phyloP scores from a whole-genome alignment of 148 eudicot genomes.

The Camellia sinensis region DNA sequence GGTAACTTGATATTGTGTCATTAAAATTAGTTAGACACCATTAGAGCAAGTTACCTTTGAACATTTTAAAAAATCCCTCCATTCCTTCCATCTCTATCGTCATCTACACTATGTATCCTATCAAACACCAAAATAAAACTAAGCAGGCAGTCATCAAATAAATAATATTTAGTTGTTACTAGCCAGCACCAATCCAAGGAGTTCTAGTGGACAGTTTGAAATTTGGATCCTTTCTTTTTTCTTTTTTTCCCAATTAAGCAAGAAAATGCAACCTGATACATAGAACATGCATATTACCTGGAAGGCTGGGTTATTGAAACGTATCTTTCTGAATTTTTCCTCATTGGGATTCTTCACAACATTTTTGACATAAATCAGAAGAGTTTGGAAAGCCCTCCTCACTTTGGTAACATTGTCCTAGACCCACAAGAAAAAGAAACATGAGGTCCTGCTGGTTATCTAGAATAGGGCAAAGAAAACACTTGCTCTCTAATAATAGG shows the following conservation, averaged over 20 bases:
- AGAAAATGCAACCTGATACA: not conserved
- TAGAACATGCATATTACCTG: conserved; percentile 46
- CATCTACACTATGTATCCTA: not conserved
- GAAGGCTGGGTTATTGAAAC: conserved; percentile 66
- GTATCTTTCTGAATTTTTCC: conserved; percentile 65
- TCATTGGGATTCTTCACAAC: conserved; percentile 57
- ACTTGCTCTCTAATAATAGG: not conserved
- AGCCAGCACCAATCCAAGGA: not conserved
- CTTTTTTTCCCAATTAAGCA: not conserved
- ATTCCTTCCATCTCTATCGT: not conserved
- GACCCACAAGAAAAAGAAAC: conserved; percentile 13
- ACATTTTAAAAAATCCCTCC: not conserved
- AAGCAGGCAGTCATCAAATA: no score
- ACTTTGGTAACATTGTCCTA: conserved; percentile 60
- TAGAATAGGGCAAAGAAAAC: not conserved
- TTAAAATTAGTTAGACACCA: not conserved
- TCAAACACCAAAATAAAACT: not conserved
- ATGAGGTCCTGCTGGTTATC: not conserved
- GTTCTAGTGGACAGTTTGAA: not conserved
- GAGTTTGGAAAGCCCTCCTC: conserved; percentile 69
- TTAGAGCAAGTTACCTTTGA: not conserved
- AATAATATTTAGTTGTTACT: not conserved
- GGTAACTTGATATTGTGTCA: not conserved
- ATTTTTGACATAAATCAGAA: conserved; percentile 58
- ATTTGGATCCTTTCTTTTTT: not conserved